Base-by-base conservation (phyloP, 768 basidiomycete genomes). In the Sarcodon sp. region DNA sequence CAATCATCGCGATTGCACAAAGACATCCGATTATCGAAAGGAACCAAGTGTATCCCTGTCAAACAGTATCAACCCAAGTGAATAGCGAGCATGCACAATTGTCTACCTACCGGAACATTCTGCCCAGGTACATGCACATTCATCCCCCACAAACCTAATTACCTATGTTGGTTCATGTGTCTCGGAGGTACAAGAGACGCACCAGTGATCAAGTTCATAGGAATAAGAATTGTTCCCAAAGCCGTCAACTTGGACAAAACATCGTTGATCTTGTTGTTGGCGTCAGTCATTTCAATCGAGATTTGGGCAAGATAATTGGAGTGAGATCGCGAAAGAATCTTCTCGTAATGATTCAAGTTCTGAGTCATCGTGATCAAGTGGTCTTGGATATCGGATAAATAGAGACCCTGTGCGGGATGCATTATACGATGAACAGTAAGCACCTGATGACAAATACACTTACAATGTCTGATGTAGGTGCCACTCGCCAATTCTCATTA, bases 301-400 rank as follows among this genome's bases (percentile, higher is more conserved):
- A 99, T 99, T 59, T 98, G 96, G 1, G 96, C 96, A 45, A 99
- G 83, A 67, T 99, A 99, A 62, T 99, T 99, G 35, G 93, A 97
- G 65, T 99, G 96, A 36, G 94, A 97, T 36, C 96, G 83, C 4
- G 94, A 98, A 7, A 99, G 73, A 59, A 99, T 98, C 72, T 98
- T 99, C 63, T 99, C 96, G 70, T 98, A 99, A 66, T 98, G 96
- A 62, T 98, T 99, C 73, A 99, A 62, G 61, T 94, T 98, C 66
- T 99, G 96, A 2, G 96, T 99, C 92, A 98, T 98, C 16, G 96
- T 99, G 65, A 98, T 98, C 64, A 99, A 66, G 68, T 99, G 96
- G 64, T 99, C 96, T 75, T 80, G 93, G 55, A 97, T 97, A 69
- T 93, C 91, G 5, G 91, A 94, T 2, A 94, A 77, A 66, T 93